A percentile compares a stretch with the other conserved stretches of the same genome.
Evolutionary conservation across 139 green algal genomes (phyloP).

Genomic region (Zygnema cylindricum): DNA sequence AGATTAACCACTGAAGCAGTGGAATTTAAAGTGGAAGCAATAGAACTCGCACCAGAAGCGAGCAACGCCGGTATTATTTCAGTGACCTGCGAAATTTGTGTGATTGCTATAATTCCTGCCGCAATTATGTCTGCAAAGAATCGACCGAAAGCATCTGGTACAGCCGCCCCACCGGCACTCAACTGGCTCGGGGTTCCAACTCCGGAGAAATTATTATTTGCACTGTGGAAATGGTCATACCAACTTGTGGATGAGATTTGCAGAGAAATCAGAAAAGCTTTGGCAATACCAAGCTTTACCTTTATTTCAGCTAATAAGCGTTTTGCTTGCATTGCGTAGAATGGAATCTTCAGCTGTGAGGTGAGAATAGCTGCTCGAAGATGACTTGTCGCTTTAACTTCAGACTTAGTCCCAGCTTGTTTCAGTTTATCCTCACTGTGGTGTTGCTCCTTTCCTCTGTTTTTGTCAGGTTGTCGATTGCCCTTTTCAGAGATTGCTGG

Average conservation of each 20-base stretch:
- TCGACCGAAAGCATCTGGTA: background rate
- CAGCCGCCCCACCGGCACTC: background rate
- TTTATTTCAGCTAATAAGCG: conserved; percentile 45
- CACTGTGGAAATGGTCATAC: background rate
- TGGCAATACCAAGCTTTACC: conserved; percentile 26
- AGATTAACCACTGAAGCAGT: background rate
- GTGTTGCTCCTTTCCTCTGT: background rate
- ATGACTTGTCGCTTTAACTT: conserved; percentile 4
- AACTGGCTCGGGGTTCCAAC: background rate
- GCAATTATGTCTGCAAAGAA: background rate
- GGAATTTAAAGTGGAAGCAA: background rate
- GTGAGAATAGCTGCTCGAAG: conserved; percentile 45
- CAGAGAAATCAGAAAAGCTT: conserved; percentile 8
- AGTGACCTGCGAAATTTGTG: background rate
- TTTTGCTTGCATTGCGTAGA: conserved; percentile 51
- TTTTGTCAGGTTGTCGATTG: background rate
- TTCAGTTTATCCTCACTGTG: background rate
- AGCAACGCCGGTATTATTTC: background rate
- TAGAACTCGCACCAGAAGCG: background rate
- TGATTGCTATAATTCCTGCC: background rate
- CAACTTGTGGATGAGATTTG: background rate
- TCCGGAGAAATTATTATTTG: background rate
- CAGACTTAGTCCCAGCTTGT: background rate
- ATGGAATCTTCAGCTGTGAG: conserved; percentile 62
- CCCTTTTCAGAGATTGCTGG: background rate